Evolutionary conservation across 306 rosid species (phyloP).

Genomic region (Pyrus communis): DNA sequence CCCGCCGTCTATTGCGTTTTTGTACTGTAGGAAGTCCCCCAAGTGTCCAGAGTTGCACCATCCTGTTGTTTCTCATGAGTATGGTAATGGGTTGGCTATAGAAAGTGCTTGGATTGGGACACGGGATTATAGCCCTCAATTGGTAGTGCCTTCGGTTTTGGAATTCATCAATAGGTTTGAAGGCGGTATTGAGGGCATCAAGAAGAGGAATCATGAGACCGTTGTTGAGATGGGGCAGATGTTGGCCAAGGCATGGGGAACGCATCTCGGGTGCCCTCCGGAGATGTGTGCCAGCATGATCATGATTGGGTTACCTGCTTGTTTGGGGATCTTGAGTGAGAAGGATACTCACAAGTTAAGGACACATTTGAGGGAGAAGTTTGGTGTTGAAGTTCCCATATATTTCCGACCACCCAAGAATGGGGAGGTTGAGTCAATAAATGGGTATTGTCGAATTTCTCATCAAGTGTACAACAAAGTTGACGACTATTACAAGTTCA

Average conservation of each 20-base stretch:
- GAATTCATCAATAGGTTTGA: conserved; percentile 76
- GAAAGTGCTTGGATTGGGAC: conserved; percentile 99
- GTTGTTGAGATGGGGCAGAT: conserved; percentile 85
- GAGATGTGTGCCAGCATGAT: conserved; percentile 87
- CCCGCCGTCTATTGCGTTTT: conserved; percentile 83
- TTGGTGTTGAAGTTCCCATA: conserved; percentile 75
- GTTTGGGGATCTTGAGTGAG: conserved; percentile 59
- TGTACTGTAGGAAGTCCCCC: conserved; percentile 47
- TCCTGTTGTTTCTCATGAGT: conserved; percentile 94
- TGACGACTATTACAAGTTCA: conserved; percentile 73
- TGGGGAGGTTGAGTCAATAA: conserved; percentile 45
- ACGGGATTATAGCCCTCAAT: conserved; percentile 85
- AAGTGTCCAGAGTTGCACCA: conserved; percentile 60
- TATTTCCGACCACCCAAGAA: conserved; percentile 59
- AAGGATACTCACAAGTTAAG: conserved; percentile 58
- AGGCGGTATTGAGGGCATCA: conserved; percentile 87
- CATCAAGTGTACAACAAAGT: conserved; percentile 80
- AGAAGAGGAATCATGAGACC: conserved; percentile 74
- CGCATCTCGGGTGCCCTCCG: conserved; percentile 70
- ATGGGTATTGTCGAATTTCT: conserved; percentile 89
- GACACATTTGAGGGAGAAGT: conserved; percentile 62
- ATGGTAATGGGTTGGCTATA: conserved; percentile 82
- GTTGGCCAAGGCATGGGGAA: conserved; percentile 81
- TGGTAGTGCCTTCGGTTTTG: conserved; percentile 70
- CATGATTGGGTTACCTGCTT: conserved; percentile 83